Base-by-base conservation (phyloP, 108 stramenopile genomes). In the Tribonema minus region DNA sequence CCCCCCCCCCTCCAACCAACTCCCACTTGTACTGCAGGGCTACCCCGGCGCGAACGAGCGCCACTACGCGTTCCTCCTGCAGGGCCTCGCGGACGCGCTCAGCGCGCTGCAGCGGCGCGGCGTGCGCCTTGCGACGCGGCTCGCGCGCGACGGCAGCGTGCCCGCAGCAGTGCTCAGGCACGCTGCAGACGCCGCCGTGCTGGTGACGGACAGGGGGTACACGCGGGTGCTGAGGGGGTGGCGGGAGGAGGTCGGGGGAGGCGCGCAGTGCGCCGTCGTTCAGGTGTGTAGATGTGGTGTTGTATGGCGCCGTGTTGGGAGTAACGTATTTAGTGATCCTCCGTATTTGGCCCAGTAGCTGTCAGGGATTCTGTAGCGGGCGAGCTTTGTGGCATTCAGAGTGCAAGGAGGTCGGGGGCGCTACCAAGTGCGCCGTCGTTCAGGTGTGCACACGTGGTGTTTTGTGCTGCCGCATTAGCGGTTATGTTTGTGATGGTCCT, bases 201-300 rank as follows among this genome's bases (percentile, higher is more conserved):
- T 67, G 33, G 33, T 67, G 1, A 67, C 34, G 37, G 67, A 67
- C 26, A 31, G 67, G 39, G 67, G 32, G n/a, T 67, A 67, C 34
- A 34, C 30, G 33, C 67, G 67, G 1, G 32, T 67, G 1, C 34
- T 67, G n/a, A 32, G 67, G 33, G 29, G 32, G 26, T 67, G 67
- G 67, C 67, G 67, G 7, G 39, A 37, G 1, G 33, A n/a, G n/a
- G 67, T 67, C 1, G 2, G 38, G n/a, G 33, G 27, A 2, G 3
- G 38, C 39, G 34, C 29, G 34, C 20, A 32, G 20, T 67, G 67
- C 34, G 27, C 67, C 0, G 39, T 54, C 15, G 20, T 54, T 9
- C 46, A 54, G 46, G 46, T 54, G 20, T 15, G 46, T 54, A 20
- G 20, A 54, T 20, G 15, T 54, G 20, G 15, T 15, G 46, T 54